Conservation (phyloP, 768 basidiomycete genomes). For the Mycena belliarum region DNA sequence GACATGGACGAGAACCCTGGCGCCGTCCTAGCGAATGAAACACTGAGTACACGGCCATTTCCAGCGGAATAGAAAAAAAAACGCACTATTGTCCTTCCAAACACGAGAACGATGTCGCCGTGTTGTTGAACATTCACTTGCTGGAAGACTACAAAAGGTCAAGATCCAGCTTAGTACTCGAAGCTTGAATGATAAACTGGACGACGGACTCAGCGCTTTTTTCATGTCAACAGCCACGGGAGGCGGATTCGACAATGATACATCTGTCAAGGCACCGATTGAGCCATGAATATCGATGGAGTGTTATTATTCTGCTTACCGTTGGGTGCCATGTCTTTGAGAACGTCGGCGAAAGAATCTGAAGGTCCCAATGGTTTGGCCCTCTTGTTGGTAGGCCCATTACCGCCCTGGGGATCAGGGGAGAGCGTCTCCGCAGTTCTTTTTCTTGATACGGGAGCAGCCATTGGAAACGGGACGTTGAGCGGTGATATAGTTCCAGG, state of each 20-base stretch:
- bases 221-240: background rate
- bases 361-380: background rate
- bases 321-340: constrained; percentile 11
- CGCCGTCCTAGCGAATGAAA: background rate
- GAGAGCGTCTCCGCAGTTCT: background rate
- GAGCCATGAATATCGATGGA: background rate
- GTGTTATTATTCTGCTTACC: too few relatives aligned
- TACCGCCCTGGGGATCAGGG: background rate
- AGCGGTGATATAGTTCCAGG: background rate
- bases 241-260: background rate
- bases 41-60: background rate
- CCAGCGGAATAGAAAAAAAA: background rate
- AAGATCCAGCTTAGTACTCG: too few relatives aligned
- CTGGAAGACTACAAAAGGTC: background rate
- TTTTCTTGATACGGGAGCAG: background rate
- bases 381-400: background rate
- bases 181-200: too few relatives aligned
- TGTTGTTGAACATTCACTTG: background rate
- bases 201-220: background rate
- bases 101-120: background rate
- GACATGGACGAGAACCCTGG: constrained; percentile 5
- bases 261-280: too few relatives aligned
- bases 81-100: constrained; percentile 27
- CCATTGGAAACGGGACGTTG: background rate
- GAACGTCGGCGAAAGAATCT: constrained; percentile 16